Evolutionary conservation across 805 yeast species (phyloP).

Genomic region (Lachancea fermentati): DNA sequence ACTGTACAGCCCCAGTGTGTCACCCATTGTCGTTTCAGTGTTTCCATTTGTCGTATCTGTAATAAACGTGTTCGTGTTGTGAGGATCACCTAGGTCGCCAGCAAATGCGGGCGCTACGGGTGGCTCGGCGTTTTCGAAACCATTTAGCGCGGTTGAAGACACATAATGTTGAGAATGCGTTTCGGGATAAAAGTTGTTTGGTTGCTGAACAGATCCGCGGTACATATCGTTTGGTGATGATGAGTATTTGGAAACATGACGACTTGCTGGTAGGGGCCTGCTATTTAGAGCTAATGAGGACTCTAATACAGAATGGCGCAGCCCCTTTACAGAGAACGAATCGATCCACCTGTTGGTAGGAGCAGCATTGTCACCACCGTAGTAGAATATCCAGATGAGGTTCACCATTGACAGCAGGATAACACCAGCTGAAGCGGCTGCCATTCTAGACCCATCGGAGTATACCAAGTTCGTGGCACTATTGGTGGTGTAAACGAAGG

Average conservation of each 20-base stretch:
- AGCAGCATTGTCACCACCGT: constrained; percentile 87
- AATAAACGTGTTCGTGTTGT: constrained; percentile 22
- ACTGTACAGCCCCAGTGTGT: constrained; percentile 32
- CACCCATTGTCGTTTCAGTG: constrained; percentile 33
- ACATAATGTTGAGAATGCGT: constrained; percentile 30
- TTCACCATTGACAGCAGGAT: constrained; percentile 77
- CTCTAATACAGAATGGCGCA: constrained; percentile 35
- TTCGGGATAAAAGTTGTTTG: constrained; percentile 13
- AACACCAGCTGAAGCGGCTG: constrained; percentile 91
- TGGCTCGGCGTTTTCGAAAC: constrained; percentile 47
- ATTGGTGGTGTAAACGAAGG: constrained; percentile 80
- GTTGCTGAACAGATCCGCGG: constrained; percentile 7
- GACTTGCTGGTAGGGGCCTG: constrained; percentile 9
- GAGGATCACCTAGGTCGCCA: constrained; percentile 12
- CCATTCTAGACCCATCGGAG: constrained; percentile 52
- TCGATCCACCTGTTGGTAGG: constrained; percentile 81
- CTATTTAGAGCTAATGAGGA: constrained; percentile 7
- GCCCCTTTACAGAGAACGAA: constrained; percentile 61
- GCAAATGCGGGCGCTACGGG: constrained; percentile 7
- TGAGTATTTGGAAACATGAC: constrained; percentile 15
- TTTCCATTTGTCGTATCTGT: constrained; percentile 28
- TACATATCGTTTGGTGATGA: constrained; percentile 4
- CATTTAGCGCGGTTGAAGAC: constrained; percentile 53
- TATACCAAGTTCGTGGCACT: constrained; percentile 78
- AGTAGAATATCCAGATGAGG: constrained; percentile 79